Base-by-base conservation (phyloP, 768 basidiomycete genomes). In the Phaffia australis region DNA sequence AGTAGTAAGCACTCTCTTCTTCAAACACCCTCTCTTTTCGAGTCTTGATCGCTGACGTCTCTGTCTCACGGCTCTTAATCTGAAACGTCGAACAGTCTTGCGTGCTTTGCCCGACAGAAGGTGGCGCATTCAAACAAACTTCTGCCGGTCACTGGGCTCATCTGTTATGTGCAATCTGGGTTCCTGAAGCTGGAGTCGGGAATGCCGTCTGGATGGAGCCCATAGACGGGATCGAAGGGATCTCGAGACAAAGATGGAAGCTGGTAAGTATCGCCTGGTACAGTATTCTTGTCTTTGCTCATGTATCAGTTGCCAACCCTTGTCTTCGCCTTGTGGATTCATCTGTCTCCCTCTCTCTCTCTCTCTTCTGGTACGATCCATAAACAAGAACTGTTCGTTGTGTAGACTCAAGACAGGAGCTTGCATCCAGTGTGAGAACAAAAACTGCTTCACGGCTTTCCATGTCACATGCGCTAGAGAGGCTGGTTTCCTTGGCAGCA, bases 201-300 rank as follows among this genome's bases (percentile, higher is more conserved):
- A 98, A 98, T 75, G 87, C 91, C 52, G 87, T 91, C 15, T 95
- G 97, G 74, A 98, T 98, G 95, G 95, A 99, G 73, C 95, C 95
- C 15, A 85, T 99, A 32, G 88, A 89, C 2, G 89, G 89, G 4
- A 81, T 90, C 0, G 89, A 97, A 60, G 83, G 80, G 69, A 87
- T 99, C 56, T 84, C 87, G 1, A 97, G 92, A 74, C 85, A 84
- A 71, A 81, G 94, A 11, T 97, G 93, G 94, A 95, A 87, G 76
- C 81, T 99, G 72, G 93, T 95, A 65, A 72, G 89, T 76, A 6
- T 6, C 6, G 3, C 15, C 49, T 57, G n/a, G 3, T 58, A 27
- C 52, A n/a, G 16, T 5, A 5, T 16, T 4, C 18, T 5, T n/a
- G 16, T 27, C 27, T 16, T 16, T 5, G 27, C 27, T 5, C 11